phyloP scores from a whole-genome alignment of 768 basidiomycete genomes.

The Collybiopsis luxurians region DNA sequence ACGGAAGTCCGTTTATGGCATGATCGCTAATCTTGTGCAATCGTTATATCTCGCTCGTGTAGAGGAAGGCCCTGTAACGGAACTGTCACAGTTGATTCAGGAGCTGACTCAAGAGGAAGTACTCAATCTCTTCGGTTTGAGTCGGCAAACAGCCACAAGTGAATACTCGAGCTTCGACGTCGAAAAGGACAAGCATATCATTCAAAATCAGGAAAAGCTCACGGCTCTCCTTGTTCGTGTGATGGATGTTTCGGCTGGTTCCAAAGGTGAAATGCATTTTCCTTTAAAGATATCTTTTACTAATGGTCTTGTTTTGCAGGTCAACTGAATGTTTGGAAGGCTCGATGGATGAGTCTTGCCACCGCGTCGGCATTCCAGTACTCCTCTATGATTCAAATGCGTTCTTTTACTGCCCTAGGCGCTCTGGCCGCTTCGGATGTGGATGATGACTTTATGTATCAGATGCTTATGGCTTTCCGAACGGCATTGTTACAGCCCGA shows the following conservation, averaged over 20 bases:
- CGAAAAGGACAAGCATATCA: slow-evolving; percentile 47
- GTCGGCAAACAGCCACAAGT: slow-evolving; percentile 57
- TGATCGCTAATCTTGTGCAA: slow-evolving; percentile 80
- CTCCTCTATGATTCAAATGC: slow-evolving; percentile 83
- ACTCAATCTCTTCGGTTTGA: slow-evolving; percentile 72
- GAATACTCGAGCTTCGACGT: slow-evolving; percentile 62
- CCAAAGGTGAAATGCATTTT: slow-evolving; percentile 52
- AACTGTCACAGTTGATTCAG: slow-evolving; percentile 61
- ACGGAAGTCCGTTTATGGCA: slow-evolving; percentile 79
- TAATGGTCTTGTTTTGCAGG: slow-evolving; percentile 36
- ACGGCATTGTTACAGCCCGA: slow-evolving; percentile 66
- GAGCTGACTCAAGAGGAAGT: slow-evolving; percentile 55
- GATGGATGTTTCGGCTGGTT: slow-evolving; percentile 62
- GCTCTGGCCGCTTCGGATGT: slow-evolving; percentile 81
- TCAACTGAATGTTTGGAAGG: slow-evolving; percentile 84
- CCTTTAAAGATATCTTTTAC: background rate
- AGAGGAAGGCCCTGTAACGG: slow-evolving; percentile 59
- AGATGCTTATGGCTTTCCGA: slow-evolving; percentile 86
- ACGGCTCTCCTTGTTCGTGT: slow-evolving; percentile 60
- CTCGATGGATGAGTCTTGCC: slow-evolving; percentile 90
- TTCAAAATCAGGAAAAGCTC: slow-evolving; percentile 69
- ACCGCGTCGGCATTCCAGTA: slow-evolving; percentile 89
- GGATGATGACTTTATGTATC: slow-evolving; percentile 91
- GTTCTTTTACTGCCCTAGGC: slow-evolving; percentile 82
- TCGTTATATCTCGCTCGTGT: slow-evolving; percentile 60